Base-by-base conservation (phyloP, 768 basidiomycete genomes). In the Thelephora ganbajun region DNA sequence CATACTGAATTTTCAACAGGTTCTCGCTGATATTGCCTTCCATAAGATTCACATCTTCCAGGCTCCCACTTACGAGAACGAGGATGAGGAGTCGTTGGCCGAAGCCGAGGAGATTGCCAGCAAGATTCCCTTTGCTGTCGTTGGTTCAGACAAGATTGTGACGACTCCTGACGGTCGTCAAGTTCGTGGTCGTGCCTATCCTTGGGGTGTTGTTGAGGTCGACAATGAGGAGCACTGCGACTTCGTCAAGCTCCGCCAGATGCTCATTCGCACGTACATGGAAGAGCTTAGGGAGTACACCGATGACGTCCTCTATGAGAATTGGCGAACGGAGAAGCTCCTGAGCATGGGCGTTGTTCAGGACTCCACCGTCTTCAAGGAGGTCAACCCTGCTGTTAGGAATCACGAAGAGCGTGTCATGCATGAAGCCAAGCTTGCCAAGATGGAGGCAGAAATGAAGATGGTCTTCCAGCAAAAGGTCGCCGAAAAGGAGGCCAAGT, bases 371-470 rank as follows among this genome's bases (percentile, higher is more conserved):
- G 96, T 99, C 36, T 99, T 99, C 84, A 93, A 90, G 71, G 96
- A 98, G 71, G 80, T 97, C 75, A 98, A 98, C 68, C 96, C 96
- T 52, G 93, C 93, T 44, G 88, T 86, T 50, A 85, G 91, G 66
- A 77, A 90, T 69, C 91, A 93, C 54, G 96, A 99, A 62, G 96
- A 99, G 62, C 87, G 96, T 48, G 73, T 89, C 46, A 66, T 97
- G 60, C 94, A 99, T 68, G 94, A 99, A 68, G 86, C 88, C 56
- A 98, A 98, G 66, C 79, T 99, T 47, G 79, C 89, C 48, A 99
- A 99, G 80, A 97, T 97, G 84, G 96, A 99, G 70, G 87, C 92
- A 48, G 96, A 98, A 74, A 99, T 99, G 96, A 98, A 97, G 80
- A 91, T 94, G 89, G 96, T 99, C 57, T 99, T 99, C 91, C 92